These are phyloP conservation scores for Drechslerella coelobrocha DNA, from an alignment of 2,329 filamentous ascomycete genomes.

Conservation along the genomic window DNA sequence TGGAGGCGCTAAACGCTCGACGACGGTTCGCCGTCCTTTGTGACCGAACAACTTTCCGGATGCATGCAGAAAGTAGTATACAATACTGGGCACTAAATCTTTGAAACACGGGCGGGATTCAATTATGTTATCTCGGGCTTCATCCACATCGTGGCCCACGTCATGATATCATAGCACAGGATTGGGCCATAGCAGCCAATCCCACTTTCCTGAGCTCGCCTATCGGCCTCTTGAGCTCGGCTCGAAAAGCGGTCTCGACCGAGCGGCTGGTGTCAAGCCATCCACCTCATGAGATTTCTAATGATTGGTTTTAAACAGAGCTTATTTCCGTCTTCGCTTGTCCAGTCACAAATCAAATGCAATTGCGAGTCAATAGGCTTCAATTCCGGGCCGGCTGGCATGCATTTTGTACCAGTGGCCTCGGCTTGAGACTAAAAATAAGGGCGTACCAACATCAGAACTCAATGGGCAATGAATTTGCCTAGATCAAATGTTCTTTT, in stretches of 20 bases:
- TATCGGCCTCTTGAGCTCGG: background rate
- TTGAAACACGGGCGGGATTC: background rate
- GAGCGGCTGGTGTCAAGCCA: background rate
- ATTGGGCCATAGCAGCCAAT: background rate
- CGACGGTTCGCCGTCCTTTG: background rate
- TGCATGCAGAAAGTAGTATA: no score
- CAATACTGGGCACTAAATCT: no score
- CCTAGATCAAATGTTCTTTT: no score
- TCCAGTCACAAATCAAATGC: background rate
- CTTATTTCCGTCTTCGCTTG: background rate
- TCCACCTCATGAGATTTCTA: background rate
- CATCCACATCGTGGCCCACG: background rate
- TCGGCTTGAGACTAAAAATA: no score
- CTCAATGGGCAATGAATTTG: no score
- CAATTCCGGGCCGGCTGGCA: no score
- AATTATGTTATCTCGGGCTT: background rate
- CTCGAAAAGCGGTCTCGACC: background rate
- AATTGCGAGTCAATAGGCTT: no score
- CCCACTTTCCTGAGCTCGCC: background rate
- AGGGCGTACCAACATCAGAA: no score
- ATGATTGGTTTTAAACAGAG: slow-evolving; percentile 1
- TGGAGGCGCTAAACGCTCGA: background rate
- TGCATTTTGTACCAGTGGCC: no score
- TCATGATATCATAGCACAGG: background rate
- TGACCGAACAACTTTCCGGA: no score